Evolutionary conservation across 805 yeast species (phyloP).

Genomic region (Zygoascus flipseniorum): DNA sequence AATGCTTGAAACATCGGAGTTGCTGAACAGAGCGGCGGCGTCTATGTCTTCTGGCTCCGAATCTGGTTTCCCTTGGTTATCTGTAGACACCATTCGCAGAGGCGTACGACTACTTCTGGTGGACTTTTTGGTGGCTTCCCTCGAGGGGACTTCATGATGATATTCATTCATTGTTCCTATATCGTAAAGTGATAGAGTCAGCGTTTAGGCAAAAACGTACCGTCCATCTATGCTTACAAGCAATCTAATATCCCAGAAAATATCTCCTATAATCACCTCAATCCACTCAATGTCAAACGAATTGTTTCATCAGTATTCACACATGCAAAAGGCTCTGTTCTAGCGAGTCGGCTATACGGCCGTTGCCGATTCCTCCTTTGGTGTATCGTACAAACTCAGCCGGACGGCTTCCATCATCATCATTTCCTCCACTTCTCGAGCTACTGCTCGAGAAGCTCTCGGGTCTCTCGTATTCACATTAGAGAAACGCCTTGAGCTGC

Average conservation of each 20-base stretch:
- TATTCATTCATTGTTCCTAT: not conserved
- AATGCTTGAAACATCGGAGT: too few species aligned
- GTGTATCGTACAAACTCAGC: slow-evolving; percentile 39
- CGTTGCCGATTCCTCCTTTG: not conserved
- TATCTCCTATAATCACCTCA: too few species aligned
- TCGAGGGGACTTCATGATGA: not conserved
- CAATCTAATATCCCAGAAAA: too few species aligned
- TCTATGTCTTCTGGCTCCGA: too few species aligned
- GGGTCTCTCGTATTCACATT: not conserved
- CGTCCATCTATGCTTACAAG: not conserved
- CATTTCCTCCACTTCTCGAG: slow-evolving; percentile 50
- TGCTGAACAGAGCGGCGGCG: too few species aligned
- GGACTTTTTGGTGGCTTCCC: not conserved
- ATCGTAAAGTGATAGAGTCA: not conserved
- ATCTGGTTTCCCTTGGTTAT: not conserved
- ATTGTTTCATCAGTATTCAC: not conserved
- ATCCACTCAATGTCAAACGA: too few species aligned
- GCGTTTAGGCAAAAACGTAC: not conserved
- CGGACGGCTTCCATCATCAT: slow-evolving; percentile 83
- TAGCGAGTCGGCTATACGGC: too few species aligned
- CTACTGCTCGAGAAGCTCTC: not conserved
- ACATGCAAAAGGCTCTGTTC: not conserved
- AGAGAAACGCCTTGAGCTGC: not conserved
- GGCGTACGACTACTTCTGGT: not conserved
- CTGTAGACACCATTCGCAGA: not conserved